Evolutionary conservation across 345 rosid species (phyloP).

Genomic region (Gossypium australe): DNA sequence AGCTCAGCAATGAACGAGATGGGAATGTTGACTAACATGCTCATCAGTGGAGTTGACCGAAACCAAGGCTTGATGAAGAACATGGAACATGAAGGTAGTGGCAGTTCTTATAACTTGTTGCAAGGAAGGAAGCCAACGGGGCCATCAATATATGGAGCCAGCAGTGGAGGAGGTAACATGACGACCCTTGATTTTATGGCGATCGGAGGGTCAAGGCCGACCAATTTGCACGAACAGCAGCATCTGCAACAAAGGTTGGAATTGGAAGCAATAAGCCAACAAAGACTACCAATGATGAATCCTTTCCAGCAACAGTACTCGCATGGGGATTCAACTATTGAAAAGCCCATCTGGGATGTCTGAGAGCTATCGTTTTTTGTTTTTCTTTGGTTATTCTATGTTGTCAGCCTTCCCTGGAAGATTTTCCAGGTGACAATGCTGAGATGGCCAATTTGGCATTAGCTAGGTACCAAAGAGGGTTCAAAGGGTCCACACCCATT

Average conservation of each 20-base stretch:
- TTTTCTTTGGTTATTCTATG: background rate
- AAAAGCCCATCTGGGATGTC: conserved; percentile 56
- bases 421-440: conserved; percentile 5
- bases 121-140: conserved; percentile 21
- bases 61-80: conserved; percentile 25
- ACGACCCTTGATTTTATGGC: conserved; percentile 58
- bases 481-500: background rate
- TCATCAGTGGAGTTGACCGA: conserved; percentile 24
- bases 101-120: background rate
- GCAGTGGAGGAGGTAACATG: conserved; percentile 27
- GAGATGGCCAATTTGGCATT: conserved; percentile 7
- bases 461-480: background rate
- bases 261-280: conserved; percentile 41
- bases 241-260: conserved; percentile 23
- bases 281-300: conserved; percentile 34
- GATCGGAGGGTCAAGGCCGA: conserved; percentile 35
- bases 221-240: conserved; percentile 28
- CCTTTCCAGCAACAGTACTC: conserved; percentile 45
- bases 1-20: conserved; percentile 26
- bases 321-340: conserved; percentile 39
- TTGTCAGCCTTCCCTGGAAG: background rate
- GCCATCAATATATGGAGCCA: conserved; percentile 23
- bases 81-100: conserved; percentile 24
- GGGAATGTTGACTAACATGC: conserved; percentile 43
- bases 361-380: conserved; percentile 17